Evolutionary conservation across 208 protist genomes (phyloP).

Genomic region (Leishmania aethiopica): DNA sequence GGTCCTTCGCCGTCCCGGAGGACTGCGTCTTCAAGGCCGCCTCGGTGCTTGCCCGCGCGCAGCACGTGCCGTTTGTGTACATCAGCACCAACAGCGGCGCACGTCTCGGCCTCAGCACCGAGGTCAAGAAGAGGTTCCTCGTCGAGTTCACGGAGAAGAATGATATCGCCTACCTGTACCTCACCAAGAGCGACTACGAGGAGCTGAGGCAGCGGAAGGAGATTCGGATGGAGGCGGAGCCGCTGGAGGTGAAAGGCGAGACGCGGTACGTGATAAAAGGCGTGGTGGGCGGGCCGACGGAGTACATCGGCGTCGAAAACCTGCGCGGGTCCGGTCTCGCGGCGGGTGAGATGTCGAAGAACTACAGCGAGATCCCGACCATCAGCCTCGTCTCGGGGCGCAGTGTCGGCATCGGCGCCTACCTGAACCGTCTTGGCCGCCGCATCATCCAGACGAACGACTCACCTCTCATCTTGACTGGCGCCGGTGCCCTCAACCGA

Average conservation of each 20-base stretch:
- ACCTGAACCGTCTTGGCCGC: conserved; percentile 97
- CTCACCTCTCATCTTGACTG: conserved; percentile 96
- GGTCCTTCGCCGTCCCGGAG: conserved; percentile 96
- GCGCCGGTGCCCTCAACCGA: conserved; percentile 90
- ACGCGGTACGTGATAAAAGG: conserved; percentile 89
- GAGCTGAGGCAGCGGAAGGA: conserved; percentile 40
- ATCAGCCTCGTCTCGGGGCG: conserved; percentile 96
- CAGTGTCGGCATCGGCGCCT: conserved; percentile 98
- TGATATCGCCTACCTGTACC: conserved; percentile 96
- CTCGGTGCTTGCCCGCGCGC: conserved; percentile 83
- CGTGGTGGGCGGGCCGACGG: conserved; percentile 90
- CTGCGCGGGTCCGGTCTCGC: conserved; percentile 96
- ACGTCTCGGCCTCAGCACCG: conserved; percentile 94
- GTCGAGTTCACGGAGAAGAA: conserved; percentile 88
- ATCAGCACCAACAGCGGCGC: conserved; percentile 97
- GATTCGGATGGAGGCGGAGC: conserved; percentile 49
- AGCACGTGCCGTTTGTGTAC: conserved; percentile 96
- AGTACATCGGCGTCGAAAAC: conserved; percentile 98
- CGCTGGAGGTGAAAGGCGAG: conserved; percentile 55
- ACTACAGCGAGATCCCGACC: conserved; percentile 97
- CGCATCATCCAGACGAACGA: conserved; percentile 95
- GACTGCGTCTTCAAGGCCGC: conserved; percentile 94
- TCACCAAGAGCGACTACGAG: conserved; percentile 89
- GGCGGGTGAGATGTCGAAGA: conserved; percentile 97
- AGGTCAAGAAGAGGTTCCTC: conserved; percentile 93